Conservation (phyloP, 2,329 filamentous ascomycete species). For the Epichloe hybrida region DNA sequence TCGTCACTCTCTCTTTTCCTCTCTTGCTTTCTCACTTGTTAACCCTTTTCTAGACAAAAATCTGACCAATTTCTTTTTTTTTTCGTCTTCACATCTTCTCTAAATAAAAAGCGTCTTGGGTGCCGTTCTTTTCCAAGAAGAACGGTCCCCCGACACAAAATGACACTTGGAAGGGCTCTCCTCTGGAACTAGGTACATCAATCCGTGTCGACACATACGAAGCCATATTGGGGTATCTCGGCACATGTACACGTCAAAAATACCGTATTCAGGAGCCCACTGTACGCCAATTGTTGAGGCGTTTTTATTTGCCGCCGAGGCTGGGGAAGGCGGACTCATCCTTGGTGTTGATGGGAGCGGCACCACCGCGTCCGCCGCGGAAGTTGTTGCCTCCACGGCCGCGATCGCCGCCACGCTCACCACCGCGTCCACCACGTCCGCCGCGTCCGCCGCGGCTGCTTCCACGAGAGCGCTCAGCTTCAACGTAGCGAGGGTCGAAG, state of each 20-base stretch:
- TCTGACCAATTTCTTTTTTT: not conserved
- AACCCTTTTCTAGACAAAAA: not conserved
- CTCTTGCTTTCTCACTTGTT: not conserved
- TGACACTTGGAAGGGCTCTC: not conserved
- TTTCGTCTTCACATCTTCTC: not conserved
- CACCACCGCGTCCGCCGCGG: constrained; percentile 28
- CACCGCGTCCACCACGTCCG: constrained; percentile 39
- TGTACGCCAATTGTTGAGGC: not conserved
- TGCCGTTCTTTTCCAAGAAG: not conserved
- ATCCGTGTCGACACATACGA: constrained; percentile 3
- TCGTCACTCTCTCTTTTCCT: not conserved
- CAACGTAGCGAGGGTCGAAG: constrained; percentile 72
- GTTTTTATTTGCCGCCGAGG: constrained; percentile 39
- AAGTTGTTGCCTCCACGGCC: constrained; percentile 29
- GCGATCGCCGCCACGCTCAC: constrained; percentile 34
- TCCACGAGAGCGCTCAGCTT: constrained; percentile 46
- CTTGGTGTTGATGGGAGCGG: constrained; percentile 38
- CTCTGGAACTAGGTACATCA: constrained; percentile 3
- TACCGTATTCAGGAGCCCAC: not conserved
- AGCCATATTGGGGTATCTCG: constrained; percentile 6
- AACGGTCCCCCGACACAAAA: not conserved
- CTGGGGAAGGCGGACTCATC: constrained; percentile 48
- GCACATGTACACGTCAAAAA: constrained; percentile 5
- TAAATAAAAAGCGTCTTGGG: not conserved
- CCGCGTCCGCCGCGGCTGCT: constrained; percentile 39